Percentiles rank a stretch among this genome's conserved stretches.
These are phyloP conservation scores for Buxus sempervirens DNA, from an alignment of 164 flowering plant species.

Conservation along the genomic window DNA sequence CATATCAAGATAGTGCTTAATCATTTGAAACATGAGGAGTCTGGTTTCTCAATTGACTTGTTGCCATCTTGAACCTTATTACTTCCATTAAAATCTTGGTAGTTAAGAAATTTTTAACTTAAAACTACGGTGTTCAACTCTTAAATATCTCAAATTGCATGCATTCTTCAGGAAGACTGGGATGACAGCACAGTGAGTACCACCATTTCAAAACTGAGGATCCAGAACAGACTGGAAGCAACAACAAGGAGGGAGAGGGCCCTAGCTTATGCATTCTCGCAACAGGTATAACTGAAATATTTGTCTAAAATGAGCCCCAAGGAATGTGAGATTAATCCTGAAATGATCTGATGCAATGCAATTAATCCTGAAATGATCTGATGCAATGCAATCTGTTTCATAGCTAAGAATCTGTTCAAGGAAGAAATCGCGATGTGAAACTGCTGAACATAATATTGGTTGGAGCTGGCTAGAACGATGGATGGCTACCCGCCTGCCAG, in stretches of 20 bases:
- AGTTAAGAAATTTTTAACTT: no score
- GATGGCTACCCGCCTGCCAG: conserved; percentile 84
- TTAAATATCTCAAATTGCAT: not conserved
- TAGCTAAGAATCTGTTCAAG: conserved; percentile 74
- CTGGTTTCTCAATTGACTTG: no score
- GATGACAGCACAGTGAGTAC: conserved; percentile 86
- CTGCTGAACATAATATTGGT: conserved; percentile 40
- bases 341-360: conserved; percentile 4
- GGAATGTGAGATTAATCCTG: not conserved
- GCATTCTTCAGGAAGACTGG: conserved; percentile 70
- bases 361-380: conserved; percentile 6
- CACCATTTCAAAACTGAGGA: conserved; percentile 58
- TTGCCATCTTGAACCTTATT: no score
- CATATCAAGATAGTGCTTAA: no score
- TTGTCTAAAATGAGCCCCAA: not conserved
- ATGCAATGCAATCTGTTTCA: not conserved
- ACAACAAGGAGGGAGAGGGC: conserved; percentile 83
- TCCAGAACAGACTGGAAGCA: conserved; percentile 73
- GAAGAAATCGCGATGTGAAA: conserved; percentile 31
- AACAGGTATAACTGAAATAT: conserved; percentile 51
- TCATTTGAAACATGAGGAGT: no score
- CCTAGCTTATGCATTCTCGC: conserved; percentile 86
- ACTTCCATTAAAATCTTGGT: no score
- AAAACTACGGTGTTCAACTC: no score
- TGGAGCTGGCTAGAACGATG: conserved; percentile 94